Percentiles rank a stretch among this genome's conserved stretches.
Evolutionary conservation across 2,329 filamentous ascomycete genomes (phyloP).

Genomic region (Aureobasidium sp.): DNA sequence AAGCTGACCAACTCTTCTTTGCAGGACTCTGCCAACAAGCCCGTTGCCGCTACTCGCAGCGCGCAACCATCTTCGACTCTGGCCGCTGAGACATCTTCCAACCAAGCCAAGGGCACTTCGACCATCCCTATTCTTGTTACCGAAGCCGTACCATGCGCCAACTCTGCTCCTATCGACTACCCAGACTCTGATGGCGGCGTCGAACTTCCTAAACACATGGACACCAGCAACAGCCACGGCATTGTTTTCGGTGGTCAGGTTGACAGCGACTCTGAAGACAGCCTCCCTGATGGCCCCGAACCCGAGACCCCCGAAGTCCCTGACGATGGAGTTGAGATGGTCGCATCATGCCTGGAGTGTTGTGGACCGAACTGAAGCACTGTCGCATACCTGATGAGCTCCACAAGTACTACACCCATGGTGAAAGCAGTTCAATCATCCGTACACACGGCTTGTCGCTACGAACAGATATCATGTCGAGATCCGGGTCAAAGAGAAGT

Average conservation of each 20-base stretch:
- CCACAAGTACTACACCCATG: too few species aligned
- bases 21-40: neutral
- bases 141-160: neutral
- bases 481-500: neutral
- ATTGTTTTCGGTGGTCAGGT: neutral
- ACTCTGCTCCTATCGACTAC: neutral
- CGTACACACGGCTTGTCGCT: neutral
- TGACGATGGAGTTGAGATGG: too few species aligned
- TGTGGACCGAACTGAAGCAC: neutral
- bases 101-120: neutral
- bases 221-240: neutral
- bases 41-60: neutral
- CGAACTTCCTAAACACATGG: neutral
- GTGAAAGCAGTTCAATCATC: too few species aligned
- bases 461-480: neutral
- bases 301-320: neutral
- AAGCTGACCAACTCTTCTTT: neutral
- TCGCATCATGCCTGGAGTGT: neutral
- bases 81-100: neutral
- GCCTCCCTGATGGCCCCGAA: too few species aligned
- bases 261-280: neutral
- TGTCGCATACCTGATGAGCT: neutral
- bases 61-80: neutral
- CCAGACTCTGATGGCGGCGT: neutral
- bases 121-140: too few species aligned